Percentiles rank a stretch among this genome's conserved stretches.
These are phyloP conservation scores for Umbelopsis sp. DNA, from an alignment of 192 early-diverging fungal species.

Conservation along the genomic window DNA sequence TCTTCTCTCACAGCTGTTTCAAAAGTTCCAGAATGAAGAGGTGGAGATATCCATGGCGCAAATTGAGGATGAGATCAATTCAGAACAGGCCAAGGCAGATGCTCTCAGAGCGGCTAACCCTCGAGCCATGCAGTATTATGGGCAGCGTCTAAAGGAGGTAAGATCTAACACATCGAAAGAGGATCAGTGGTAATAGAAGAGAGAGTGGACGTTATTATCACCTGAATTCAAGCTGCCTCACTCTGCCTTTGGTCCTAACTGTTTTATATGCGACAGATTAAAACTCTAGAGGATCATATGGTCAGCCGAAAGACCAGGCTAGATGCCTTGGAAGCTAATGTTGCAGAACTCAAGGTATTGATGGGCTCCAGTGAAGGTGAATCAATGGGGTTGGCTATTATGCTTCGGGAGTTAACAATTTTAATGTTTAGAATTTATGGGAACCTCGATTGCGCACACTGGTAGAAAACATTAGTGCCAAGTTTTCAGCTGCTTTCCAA, in stretches of 20 bases:
- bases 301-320: not conserved
- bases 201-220: too few species aligned
- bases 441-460: constrained; percentile 61
- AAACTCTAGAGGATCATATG: not conserved
- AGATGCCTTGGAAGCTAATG: not conserved
- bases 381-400: not conserved
- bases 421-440: constrained; percentile 59
- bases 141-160: constrained; percentile 57
- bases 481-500: constrained; percentile 75
- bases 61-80: constrained; percentile 64
- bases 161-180: constrained; percentile 7
- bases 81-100: constrained; percentile 55
- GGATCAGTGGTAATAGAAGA: too few species aligned
- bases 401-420: too few species aligned
- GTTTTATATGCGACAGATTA: not conserved
- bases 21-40: constrained; percentile 25
- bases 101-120: constrained; percentile 55
- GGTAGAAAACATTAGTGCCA: constrained; percentile 61
- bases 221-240: not conserved
- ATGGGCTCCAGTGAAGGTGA: not conserved
- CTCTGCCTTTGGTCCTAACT: not conserved
- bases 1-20: constrained; percentile 32
- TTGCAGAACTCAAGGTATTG: not conserved
- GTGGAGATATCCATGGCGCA: constrained; percentile 51
- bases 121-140: constrained; percentile 67